phyloP scores from a whole-genome alignment of 305 asterid species.

The Salvia sclarea region DNA sequence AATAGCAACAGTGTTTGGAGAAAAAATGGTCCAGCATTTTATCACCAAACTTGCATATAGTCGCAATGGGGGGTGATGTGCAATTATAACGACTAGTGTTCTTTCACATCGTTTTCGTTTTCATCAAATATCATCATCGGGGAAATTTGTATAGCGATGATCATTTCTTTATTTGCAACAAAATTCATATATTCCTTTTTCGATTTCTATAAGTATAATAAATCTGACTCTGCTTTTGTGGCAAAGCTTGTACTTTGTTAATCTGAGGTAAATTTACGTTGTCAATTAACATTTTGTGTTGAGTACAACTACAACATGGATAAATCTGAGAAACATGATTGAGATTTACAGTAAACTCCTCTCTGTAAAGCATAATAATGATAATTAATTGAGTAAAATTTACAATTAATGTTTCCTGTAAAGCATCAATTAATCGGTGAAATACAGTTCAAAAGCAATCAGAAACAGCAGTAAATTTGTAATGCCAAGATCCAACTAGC shows the following conservation, averaged over 20 bases:
- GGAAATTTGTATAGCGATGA: neutral
- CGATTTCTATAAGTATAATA: neutral
- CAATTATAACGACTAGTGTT: constrained; percentile 12
- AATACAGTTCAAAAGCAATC: constrained; percentile 30
- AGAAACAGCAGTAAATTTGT: constrained; percentile 2
- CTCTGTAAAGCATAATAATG: constrained; percentile 22
- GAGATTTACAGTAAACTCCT: constrained; percentile 26
- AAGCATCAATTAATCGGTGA: constrained; percentile 12
- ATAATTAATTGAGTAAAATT: neutral
- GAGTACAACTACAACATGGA: constrained; percentile 27
- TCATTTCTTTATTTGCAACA: neutral
- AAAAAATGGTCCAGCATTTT: constrained; percentile 35
- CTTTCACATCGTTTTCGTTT: constrained; percentile 25
- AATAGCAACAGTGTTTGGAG: neutral
- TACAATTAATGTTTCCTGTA: constrained; percentile 26
- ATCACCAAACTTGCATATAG: constrained; percentile 26
- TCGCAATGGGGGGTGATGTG: constrained; percentile 12
- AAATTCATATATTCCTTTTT: neutral
- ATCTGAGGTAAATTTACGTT: neutral
- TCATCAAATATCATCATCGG: neutral
- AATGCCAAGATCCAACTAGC: constrained; percentile 8
- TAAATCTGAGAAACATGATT: neutral
- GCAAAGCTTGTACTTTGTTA: neutral
- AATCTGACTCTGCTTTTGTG: neutral
- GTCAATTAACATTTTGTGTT: constrained; percentile 4